Conservation (phyloP, 768 basidiomycete genomes). For the Auriscalpium orientale region DNA sequence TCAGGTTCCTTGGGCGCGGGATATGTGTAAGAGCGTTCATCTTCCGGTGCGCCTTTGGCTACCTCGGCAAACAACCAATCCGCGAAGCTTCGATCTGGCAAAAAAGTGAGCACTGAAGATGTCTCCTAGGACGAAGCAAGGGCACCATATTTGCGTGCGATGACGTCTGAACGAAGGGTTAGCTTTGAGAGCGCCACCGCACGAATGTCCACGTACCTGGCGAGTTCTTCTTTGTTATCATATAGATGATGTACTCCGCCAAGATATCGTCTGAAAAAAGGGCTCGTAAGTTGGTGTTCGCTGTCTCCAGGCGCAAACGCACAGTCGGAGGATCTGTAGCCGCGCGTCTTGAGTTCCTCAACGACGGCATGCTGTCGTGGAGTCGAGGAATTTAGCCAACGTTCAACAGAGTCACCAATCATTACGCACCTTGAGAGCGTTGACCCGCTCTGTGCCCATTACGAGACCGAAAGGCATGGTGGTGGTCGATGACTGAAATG, state of each 20-base stretch:
- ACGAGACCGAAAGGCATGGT: conserved; percentile 59
- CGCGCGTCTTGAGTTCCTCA: conserved; percentile 69
- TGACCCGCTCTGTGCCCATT: conserved; percentile 73
- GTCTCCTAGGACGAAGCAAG: conserved; percentile 5
- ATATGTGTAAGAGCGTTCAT: conserved; percentile 14
- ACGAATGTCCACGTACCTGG: conserved; percentile 40
- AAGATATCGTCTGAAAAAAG: conserved; percentile 64
- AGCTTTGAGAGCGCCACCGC: neutral
- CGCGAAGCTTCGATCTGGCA: conserved; percentile 71
- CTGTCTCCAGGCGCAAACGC: conserved; percentile 20
- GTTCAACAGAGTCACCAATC: neutral
- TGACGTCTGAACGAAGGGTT: conserved; percentile 52
- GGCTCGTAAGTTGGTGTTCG: neutral
- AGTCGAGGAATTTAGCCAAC: neutral
- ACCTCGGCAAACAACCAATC: conserved; percentile 85
- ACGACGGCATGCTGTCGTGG: conserved; percentile 60
- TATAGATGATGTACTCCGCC: conserved; percentile 95
- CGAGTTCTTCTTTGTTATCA: conserved; percentile 91
- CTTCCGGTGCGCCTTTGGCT: conserved; percentile 55
- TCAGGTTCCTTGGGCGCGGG: too few species aligned
- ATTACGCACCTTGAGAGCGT: conserved; percentile 51
- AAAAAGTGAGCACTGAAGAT: conserved; percentile 7
- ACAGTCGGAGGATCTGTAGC: conserved; percentile 74
- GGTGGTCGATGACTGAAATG: conserved; percentile 2
- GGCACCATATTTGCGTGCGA: conserved; percentile 74